Percentiles rank a stretch among this genome's conserved stretches.
Conservation (phyloP, 2,329 filamentous ascomycete species). For the Colletotrichum lupini region DNA sequence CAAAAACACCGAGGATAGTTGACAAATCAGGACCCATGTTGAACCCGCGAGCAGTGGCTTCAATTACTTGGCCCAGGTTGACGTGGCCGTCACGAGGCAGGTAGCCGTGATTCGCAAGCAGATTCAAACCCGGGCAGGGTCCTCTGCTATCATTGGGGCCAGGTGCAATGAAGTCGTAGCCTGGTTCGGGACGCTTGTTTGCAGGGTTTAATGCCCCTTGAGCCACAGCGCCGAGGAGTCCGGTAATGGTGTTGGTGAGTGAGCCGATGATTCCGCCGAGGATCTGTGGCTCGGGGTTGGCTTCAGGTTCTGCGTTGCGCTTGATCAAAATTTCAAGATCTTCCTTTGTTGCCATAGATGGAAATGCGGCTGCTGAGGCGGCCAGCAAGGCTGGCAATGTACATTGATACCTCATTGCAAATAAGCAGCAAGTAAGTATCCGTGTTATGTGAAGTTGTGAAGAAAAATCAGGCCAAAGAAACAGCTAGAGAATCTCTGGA, state of each 20-base stretch:
- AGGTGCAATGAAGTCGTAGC: slow-evolving; percentile 20
- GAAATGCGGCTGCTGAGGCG: slow-evolving; percentile 17
- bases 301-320: slow-evolving; percentile 11
- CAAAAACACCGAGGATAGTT: slow-evolving; percentile 17
- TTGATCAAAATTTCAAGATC: slow-evolving; percentile 12
- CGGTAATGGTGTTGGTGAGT: slow-evolving; percentile 13
- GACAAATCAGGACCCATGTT: slow-evolving; percentile 21
- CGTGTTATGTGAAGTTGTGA: too few relatives aligned
- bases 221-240: slow-evolving; percentile 25
- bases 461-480: too few relatives aligned
- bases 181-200: slow-evolving; percentile 22
- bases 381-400: background rate
- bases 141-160: slow-evolving; percentile 16
- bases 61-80: slow-evolving; percentile 25
- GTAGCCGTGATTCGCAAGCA: slow-evolving; percentile 56
- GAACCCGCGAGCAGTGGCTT: slow-evolving; percentile 24
- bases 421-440: too few relatives aligned
- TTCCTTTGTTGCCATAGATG: slow-evolving; percentile 9
- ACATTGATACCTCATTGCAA: slow-evolving; percentile 11
- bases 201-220: slow-evolving; percentile 9
- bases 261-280: background rate
- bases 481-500: background rate
- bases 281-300: slow-evolving; percentile 20
- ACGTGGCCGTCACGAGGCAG: slow-evolving; percentile 51
- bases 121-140: slow-evolving; percentile 56